Base-by-base conservation (phyloP, 495 filamentous ascomycete species). In the Jackrogersella multiformis region DNA sequence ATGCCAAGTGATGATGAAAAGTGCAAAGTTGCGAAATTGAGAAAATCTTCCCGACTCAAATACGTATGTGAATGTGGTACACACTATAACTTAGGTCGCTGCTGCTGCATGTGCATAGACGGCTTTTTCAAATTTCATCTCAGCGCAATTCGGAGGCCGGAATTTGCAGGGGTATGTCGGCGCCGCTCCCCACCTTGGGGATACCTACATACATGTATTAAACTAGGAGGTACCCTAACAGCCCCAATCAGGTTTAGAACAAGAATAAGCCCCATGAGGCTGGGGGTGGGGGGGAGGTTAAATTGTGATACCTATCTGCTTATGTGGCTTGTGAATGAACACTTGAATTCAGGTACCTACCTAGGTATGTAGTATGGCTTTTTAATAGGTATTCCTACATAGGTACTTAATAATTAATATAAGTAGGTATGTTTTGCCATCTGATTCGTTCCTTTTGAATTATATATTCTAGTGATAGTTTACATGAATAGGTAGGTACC, bases 1-100 rank as follows among this genome's bases (percentile, higher is more conserved):
- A 49, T 42, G 39, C 5, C 5, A 12, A 9, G 0, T 18, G 10
- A 45, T 13, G 32, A 35, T n/a, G n/a, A 55, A 28, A 56, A 10
- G 32, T 53, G 24, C 38, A 20, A 56, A 34, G 48, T 66, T 59
- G 58, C 21, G 60, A 58, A 62, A 18, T 52, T 55, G 34, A 60
- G 45, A 62, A 63, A 63, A 44, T 26, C n/a, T 56, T 45, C 49
- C 64, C 5, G 46, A 59, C 24, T 68, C 58, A 54, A 68, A 58
- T 68, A 68, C 65, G 66, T 69, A 69, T 48, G 46, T 63, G 59
- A 63, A 48, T 51, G 46, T 62, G 59, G 46, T 63, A 68, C 57
- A 53, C 39, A 45, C 21, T 45, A 45, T 18, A 26, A n/a, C 38
- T 15, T 45, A 45, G 41, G 41, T 45, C 41, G 41, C 41, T 23